These are phyloP conservation scores for Alternaria rosae DNA, from an alignment of 2,329 filamentous ascomycete species.

Conservation along the genomic window DNA sequence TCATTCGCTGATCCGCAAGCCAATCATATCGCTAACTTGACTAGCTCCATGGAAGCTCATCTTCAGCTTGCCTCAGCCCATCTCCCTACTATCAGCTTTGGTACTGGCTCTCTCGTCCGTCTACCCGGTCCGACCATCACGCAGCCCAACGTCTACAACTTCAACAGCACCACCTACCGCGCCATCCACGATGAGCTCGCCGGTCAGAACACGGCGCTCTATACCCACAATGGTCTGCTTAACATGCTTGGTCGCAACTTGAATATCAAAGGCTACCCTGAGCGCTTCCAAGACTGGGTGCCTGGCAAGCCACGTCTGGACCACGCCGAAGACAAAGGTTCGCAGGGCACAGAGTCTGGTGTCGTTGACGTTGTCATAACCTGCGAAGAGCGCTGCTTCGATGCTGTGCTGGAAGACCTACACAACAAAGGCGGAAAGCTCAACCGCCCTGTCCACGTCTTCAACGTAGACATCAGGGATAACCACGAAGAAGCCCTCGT, in stretches of 20 bases:
- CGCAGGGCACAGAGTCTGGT: slow-evolving; percentile 82
- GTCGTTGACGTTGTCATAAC: slow-evolving; percentile 95
- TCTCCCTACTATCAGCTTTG: slow-evolving; percentile 98
- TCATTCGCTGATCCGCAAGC: neutral
- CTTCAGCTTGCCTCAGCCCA: slow-evolving; percentile 81
- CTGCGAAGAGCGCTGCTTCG: slow-evolving; percentile 97
- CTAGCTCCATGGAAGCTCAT: slow-evolving; percentile 97
- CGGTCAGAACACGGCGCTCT: slow-evolving; percentile 83
- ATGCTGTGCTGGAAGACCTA: slow-evolving; percentile 93
- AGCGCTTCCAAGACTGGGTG: slow-evolving; percentile 98
- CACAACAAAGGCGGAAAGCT: slow-evolving; percentile 83
- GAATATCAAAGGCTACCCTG: slow-evolving; percentile 91
- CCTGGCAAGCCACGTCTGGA: slow-evolving; percentile 83
- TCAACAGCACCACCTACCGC: slow-evolving; percentile 96
- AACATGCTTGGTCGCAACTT: slow-evolving; percentile 96
- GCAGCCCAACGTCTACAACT: slow-evolving; percentile 96
- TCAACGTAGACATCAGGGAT: slow-evolving; percentile 98
- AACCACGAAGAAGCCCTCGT: slow-evolving; percentile 96
- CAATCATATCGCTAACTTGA: slow-evolving; percentile 18
- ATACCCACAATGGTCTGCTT: slow-evolving; percentile 88
- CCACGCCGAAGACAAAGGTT: slow-evolving; percentile 74
- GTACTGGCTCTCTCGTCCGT: slow-evolving; percentile 92
- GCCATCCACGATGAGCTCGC: slow-evolving; percentile 93
- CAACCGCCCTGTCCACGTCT: slow-evolving; percentile 93
- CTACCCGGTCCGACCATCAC: slow-evolving; percentile 89